Conservation (phyloP, 73 alveolate species). For the Stentor coeruleus region DNA sequence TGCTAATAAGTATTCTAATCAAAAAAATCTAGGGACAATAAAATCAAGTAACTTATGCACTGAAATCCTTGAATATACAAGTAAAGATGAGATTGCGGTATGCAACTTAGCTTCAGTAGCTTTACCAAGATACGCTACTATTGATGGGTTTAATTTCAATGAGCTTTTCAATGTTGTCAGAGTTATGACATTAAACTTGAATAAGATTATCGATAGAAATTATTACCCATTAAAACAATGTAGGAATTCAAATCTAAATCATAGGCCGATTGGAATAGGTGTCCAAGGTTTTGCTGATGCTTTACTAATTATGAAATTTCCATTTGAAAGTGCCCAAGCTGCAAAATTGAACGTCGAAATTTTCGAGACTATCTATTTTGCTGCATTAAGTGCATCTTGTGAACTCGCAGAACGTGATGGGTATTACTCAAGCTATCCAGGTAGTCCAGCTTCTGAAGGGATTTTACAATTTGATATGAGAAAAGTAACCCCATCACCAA, state of each 20-base stretch:
- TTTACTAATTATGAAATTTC: constrained; percentile 68
- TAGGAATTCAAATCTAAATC: constrained; percentile 75
- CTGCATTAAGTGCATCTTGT: constrained; percentile 65
- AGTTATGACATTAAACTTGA: too few species aligned
- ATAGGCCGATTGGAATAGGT: constrained; percentile 94
- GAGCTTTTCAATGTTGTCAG: constrained; percentile 76
- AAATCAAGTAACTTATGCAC: constrained; percentile 91
- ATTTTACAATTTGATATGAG: constrained; percentile 55
- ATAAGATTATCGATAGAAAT: constrained; percentile 79
- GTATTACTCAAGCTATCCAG: constrained; percentile 50
- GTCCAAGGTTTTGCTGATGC: constrained; percentile 95
- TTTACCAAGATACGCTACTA: constrained; percentile 63
- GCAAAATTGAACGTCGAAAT: constrained; percentile 62
- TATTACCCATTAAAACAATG: constrained; percentile 82
- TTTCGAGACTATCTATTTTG: constrained; percentile 92
- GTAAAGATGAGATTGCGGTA: constrained; percentile 92
- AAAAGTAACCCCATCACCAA: too few species aligned
- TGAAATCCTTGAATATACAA: constrained; percentile 88
- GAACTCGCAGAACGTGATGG: constrained; percentile 83
- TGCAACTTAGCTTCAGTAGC: constrained; percentile 93
- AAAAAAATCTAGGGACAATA: constrained; percentile 91
- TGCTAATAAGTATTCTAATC: too few species aligned
- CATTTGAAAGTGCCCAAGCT: constrained; percentile 90
- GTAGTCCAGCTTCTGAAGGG: constrained; percentile 61
- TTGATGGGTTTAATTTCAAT: constrained; percentile 67